Percentiles rank a stretch among this genome's conserved stretches.
Evolutionary conservation across 2,329 filamentous ascomycete genomes (phyloP).

Genomic region (Penicillium griseofulvum): DNA sequence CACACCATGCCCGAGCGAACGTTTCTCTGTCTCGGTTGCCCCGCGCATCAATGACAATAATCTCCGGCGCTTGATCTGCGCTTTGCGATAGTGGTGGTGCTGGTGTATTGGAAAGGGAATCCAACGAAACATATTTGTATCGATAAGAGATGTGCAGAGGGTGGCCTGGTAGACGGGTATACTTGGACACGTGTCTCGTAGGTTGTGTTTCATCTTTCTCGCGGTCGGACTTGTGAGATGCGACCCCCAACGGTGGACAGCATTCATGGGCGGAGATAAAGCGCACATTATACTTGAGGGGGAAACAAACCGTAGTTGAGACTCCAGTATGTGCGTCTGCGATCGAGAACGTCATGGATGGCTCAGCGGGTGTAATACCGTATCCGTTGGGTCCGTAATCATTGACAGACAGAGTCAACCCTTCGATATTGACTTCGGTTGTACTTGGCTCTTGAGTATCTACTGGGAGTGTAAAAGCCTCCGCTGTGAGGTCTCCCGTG

Average conservation of each 20-base stretch:
- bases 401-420: slow-evolving; percentile 27
- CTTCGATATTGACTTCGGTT: slow-evolving; percentile 22
- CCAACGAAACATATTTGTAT: slow-evolving; percentile 34
- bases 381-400: slow-evolving; percentile 10
- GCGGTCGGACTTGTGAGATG: slow-evolving; percentile 8
- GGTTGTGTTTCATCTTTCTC: not conserved
- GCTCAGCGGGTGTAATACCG: slow-evolving; percentile 22
- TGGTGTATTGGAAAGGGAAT: slow-evolving; percentile 19
- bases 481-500: slow-evolving; percentile 36
- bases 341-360: slow-evolving; percentile 30
- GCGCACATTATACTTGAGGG: slow-evolving; percentile 51
- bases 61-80: slow-evolving; percentile 14
- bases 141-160: slow-evolving; percentile 37
- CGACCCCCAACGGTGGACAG: slow-evolving; percentile 42
- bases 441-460: slow-evolving; percentile 25
- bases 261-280: slow-evolving; percentile 58
- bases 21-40: slow-evolving; percentile 37
- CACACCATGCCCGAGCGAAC: slow-evolving; percentile 46
- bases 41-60: slow-evolving; percentile 39
- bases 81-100: slow-evolving; percentile 12
- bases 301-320: slow-evolving; percentile 31
- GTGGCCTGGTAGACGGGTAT: slow-evolving; percentile 38
- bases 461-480: slow-evolving; percentile 39
- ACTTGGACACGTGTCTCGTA: slow-evolving; percentile 9
- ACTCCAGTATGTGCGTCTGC: slow-evolving; percentile 4